Base-by-base conservation (phyloP, 2,329 filamentous ascomycete genomes). In the Colletotrichum eremochloae region DNA sequence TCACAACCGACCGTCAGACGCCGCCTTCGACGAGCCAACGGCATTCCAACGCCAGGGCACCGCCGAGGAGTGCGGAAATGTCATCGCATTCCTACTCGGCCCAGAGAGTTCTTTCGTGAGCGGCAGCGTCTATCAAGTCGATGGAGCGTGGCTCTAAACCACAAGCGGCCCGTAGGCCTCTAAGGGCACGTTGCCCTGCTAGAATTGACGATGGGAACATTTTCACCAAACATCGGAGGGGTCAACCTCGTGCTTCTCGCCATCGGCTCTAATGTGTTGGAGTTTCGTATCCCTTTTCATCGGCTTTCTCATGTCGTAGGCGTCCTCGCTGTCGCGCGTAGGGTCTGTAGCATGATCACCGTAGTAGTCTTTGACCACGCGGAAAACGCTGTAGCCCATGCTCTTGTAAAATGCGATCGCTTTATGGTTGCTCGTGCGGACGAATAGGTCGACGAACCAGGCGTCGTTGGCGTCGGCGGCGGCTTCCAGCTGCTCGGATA, bases 371-470 rank as follows among this genome's bases (percentile, higher is more conserved):
- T 94, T 91, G 56, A 99, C 96, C 12, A 94, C 90, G 57, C 96
- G 88, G 83, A 93, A 99, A 58, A 98, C 93, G 71, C 91, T 95
- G 81, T 99, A 97, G 76, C 96, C 96, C 89, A 98, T 92, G 76
- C 90, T 93, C 81, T 93, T 91, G 82, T 99, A 99, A 82, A 99
- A 92, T 63, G 89, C 87, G 78, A 98, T 95, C 8, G 96, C 96
- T 75, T 94, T 92, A 78, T 90, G 87, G 81, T 99, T 99, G 78
- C 94, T 95, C 75, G 92, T 92, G 55, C 96, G 88, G 57, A 99
- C 96, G 79, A 97, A 99, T 63, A 99, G 83, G 81, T 99, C 96
- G 56, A 98, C 93, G 80, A 99, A 99, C 93, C 94, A 98, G 57
- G 94, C 92, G 74, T 97, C 86, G 76, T 94, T 92, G 63, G 91